Conservation (phyloP, 139 green algal genomes). For the Ulvella scutata region DNA sequence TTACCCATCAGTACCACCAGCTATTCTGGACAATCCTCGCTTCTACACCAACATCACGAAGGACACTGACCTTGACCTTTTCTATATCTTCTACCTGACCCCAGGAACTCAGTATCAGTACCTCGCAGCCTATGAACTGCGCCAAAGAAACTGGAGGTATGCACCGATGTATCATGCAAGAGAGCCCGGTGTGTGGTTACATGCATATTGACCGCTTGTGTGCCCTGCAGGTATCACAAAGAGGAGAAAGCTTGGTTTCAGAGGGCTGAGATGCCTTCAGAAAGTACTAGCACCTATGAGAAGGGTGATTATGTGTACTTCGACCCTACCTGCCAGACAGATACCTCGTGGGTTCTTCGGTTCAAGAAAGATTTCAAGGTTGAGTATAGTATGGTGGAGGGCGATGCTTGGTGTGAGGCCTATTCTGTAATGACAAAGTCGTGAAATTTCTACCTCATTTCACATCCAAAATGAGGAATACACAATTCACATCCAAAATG, state of each 20-base stretch:
- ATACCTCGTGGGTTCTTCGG: neutral
- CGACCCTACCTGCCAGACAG: neutral
- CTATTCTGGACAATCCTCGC: neutral
- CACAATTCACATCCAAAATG: neutral
- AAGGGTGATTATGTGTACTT: neutral
- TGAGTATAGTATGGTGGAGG: neutral
- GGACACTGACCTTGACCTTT: neutral
- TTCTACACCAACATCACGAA: constrained; percentile 2
- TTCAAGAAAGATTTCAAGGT: constrained; percentile 3
- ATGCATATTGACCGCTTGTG: neutral
- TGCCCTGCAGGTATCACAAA: neutral
- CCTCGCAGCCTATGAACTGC: neutral
- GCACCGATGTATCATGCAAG: neutral
- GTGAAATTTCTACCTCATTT: neutral
- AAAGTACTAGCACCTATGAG: neutral
- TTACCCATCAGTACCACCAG: neutral
- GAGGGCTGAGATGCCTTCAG: neutral
- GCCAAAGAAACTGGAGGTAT: neutral
- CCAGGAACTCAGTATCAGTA: neutral
- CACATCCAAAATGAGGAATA: neutral
- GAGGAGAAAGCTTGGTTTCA: neutral
- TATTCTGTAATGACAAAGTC: constrained; percentile 2
- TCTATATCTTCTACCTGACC: neutral
- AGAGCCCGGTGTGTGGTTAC: neutral
- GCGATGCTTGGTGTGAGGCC: neutral